Percentiles rank a stretch among this genome's conserved stretches.
These are phyloP conservation scores for Cardiosporidium cionae DNA, from an alignment of 169 alveolate genomes.

Conservation along the genomic window DNA sequence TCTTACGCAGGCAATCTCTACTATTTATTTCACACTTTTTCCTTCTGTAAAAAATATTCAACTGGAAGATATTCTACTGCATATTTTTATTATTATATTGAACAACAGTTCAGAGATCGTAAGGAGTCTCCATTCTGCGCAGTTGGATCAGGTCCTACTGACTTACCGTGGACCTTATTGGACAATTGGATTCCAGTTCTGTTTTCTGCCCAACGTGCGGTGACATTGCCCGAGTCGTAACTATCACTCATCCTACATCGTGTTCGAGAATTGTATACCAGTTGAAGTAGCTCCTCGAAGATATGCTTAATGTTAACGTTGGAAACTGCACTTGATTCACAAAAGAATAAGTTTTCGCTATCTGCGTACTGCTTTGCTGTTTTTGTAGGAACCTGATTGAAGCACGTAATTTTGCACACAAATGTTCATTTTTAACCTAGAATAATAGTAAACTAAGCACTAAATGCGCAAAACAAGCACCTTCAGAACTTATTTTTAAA, in stretches of 20 bases:
- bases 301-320: slow-evolving; percentile 88
- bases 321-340: slow-evolving; percentile 95
- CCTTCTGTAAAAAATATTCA: too few relatives aligned
- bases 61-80: too few relatives aligned
- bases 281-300: slow-evolving; percentile 88
- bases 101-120: too few relatives aligned
- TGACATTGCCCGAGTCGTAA: not conserved
- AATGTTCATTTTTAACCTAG: not conserved
- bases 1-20: too few relatives aligned
- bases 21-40: too few relatives aligned
- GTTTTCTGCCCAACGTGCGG: too few relatives aligned
- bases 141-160: too few relatives aligned
- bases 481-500: not conserved
- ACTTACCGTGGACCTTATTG: too few relatives aligned
- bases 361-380: slow-evolving; percentile 24
- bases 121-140: too few relatives aligned
- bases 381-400: slow-evolving; percentile 15
- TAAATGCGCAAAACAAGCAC: not conserved
- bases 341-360: slow-evolving; percentile 48
- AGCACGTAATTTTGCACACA: not conserved
- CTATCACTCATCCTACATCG: not conserved
- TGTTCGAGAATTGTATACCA: slow-evolving; percentile 29
- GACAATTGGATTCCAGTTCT: too few relatives aligned
- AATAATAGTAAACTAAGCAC: not conserved
- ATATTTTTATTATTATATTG: too few relatives aligned